Evolutionary conservation across 202 grass and related monocot species (phyloP).

Genomic region (Setaria viridis): DNA sequence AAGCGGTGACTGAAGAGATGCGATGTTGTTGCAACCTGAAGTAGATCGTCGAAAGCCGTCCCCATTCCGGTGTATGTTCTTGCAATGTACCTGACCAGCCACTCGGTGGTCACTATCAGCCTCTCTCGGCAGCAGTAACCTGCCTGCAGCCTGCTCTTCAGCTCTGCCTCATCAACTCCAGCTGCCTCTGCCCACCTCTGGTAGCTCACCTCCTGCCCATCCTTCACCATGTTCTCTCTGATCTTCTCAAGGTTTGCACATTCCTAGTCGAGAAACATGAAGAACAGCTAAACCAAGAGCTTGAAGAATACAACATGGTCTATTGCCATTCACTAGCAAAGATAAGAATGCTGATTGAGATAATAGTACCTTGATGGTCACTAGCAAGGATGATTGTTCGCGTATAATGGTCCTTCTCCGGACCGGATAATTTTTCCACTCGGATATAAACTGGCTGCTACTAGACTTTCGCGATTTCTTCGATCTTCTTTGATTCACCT

Average conservation of each 20-base stretch:
- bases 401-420: slow-evolving; percentile 48
- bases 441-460: slow-evolving; percentile 56
- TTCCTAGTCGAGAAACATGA: slow-evolving; percentile 46
- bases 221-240: slow-evolving; percentile 57
- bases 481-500: slow-evolving; percentile 28
- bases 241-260: slow-evolving; percentile 78
- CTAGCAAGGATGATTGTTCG: slow-evolving; percentile 68
- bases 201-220: slow-evolving; percentile 56
- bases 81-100: slow-evolving; percentile 75
- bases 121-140: slow-evolving; percentile 76
- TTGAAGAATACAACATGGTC: neutral
- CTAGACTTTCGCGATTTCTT: slow-evolving; percentile 43
- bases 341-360: neutral
- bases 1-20: neutral
- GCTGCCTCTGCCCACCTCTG: slow-evolving; percentile 75
- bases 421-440: slow-evolving; percentile 51
- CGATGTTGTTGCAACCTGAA: slow-evolving; percentile 62
- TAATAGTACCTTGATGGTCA: slow-evolving; percentile 69
- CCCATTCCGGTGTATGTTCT: slow-evolving; percentile 76
- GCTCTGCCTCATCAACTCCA: slow-evolving; percentile 58
- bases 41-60: slow-evolving; percentile 76
- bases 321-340: neutral
- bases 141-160: slow-evolving; percentile 59
- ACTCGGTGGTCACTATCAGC: slow-evolving; percentile 64
- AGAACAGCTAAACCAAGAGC: slow-evolving; percentile 2